Base-by-base conservation (phyloP, 768 basidiomycete species). In the Rhizopogon roseolus region DNA sequence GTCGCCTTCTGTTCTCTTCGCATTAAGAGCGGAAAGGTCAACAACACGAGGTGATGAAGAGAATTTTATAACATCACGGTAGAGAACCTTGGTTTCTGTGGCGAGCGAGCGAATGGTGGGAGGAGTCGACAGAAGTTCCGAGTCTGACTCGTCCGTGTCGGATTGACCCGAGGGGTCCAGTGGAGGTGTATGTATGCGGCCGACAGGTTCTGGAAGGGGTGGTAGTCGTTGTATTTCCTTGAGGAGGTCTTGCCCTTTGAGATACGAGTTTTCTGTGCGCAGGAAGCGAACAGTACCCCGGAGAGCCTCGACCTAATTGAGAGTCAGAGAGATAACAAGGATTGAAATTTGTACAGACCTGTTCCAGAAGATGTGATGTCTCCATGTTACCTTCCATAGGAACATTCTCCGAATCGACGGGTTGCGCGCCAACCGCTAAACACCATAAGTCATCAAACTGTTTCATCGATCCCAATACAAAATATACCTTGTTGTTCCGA, bases 231-330 rank as follows among this genome's bases (percentile, higher is more conserved):
- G 82, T 52, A 98, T 85, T 60, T 93, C 90, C 49, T 80, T 79
- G 54, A 98, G 82, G 0, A 98, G 80, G 62, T 95, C 93, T 67
- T 93, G 90, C 2, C 93, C 92, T 65, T 90, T 94, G 71, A 98
- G 85, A 65, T 91, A 93, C 2, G 91, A 81, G 66, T 98, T 98
- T 70, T 98, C 95, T 36, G 80, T 85, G 22, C 95, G 85, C n/a
- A 99, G 76, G 82, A 90, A 98, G 17, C 92, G 84, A 28, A 98
- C 84, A 0, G 95, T 90, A 5, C 88, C 86, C 39, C 92, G 88
- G n/a, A 98, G 80, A 13, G 88, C 89, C 43, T 96, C 90, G 64
- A 98, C 85, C 88, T 93, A 60, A 22, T 54, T 11, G 53, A n/a
- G 27, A 39, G 48, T 56, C 56, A 62, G 58, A 60, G 44, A 16